Percentiles rank a stretch among this genome's conserved stretches.
Conservation (phyloP, 73 alveolate species). For the Paramecium octaurelia region DNA sequence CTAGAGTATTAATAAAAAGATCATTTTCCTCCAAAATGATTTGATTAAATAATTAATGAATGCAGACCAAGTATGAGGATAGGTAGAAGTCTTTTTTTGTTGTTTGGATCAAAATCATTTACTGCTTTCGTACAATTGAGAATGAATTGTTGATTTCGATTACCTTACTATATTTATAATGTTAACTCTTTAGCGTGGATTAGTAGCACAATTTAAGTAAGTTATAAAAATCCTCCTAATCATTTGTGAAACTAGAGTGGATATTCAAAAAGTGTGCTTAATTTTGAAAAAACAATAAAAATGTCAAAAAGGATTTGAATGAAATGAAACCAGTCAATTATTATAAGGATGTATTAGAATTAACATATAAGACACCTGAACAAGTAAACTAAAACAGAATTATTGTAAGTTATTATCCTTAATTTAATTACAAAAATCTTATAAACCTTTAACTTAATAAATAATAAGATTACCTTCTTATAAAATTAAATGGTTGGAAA, state of each 20-base stretch:
- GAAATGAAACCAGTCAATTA: background rate
- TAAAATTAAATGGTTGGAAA: background rate
- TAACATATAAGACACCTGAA: background rate
- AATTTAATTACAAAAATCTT: background rate
- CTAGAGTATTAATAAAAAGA: background rate
- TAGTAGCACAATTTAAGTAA: background rate
- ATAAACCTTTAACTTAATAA: background rate
- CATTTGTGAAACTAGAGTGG: background rate
- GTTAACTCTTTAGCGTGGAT: background rate
- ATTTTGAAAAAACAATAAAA: background rate
- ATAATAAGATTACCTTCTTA: background rate
- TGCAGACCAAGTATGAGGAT: background rate
- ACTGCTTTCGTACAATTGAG: background rate
- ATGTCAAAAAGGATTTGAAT: background rate
- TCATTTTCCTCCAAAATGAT: background rate
- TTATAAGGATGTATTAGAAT: background rate
- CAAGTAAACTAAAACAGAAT: background rate
- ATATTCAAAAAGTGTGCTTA: background rate
- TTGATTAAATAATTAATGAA: background rate
- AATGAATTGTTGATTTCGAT: background rate
- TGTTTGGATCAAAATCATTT: background rate
- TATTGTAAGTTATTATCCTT: background rate
- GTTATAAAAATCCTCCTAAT: background rate
- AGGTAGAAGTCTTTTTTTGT: background rate
- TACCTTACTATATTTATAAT: background rate